Evolutionary conservation across 441 rosid genomes (phyloP).

Genomic region (Corymbia calophylla): DNA sequence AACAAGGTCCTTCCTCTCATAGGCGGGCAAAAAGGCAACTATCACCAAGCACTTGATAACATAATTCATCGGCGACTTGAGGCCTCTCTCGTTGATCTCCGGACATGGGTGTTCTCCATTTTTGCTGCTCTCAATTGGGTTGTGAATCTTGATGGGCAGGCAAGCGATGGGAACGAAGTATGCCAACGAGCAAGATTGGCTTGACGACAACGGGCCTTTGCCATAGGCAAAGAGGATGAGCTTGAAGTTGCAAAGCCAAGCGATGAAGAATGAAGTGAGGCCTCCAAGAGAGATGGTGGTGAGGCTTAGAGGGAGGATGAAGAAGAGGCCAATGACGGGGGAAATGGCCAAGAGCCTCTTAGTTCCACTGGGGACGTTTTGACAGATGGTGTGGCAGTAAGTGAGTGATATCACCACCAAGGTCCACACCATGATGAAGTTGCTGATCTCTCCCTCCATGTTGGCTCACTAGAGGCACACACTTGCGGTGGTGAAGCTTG

Average conservation of each 20-base stretch:
- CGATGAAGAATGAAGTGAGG: slow-evolving; percentile 2
- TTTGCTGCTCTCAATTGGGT: background rate
- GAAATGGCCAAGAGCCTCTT: background rate
- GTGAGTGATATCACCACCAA: background rate
- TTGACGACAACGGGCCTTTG: slow-evolving; percentile 1
- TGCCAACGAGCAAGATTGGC: background rate
- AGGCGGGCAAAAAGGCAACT: background rate
- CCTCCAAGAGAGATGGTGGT: slow-evolving; percentile 1
- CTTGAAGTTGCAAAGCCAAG: slow-evolving; percentile 12
- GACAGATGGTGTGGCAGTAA: background rate
- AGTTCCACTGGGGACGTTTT: background rate
- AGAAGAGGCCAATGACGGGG: background rate
- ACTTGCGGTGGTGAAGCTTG: background rate
- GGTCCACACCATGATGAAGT: background rate
- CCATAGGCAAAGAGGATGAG: slow-evolving; percentile 8
- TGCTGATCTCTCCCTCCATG: slow-evolving; percentile 8
- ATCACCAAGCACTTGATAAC: background rate
- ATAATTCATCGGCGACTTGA: background rate
- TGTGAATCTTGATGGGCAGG: slow-evolving; percentile 3
- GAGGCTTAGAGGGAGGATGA: slow-evolving; percentile 7
- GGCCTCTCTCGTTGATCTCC: background rate
- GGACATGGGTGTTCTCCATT: background rate
- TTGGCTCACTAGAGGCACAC: background rate
- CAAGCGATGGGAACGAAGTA: slow-evolving; percentile 1
- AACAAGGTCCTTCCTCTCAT: background rate